These are phyloP conservation scores for Colletotrichum sp. DNA, from an alignment of 2,329 filamentous ascomycete genomes.

Conservation along the genomic window DNA sequence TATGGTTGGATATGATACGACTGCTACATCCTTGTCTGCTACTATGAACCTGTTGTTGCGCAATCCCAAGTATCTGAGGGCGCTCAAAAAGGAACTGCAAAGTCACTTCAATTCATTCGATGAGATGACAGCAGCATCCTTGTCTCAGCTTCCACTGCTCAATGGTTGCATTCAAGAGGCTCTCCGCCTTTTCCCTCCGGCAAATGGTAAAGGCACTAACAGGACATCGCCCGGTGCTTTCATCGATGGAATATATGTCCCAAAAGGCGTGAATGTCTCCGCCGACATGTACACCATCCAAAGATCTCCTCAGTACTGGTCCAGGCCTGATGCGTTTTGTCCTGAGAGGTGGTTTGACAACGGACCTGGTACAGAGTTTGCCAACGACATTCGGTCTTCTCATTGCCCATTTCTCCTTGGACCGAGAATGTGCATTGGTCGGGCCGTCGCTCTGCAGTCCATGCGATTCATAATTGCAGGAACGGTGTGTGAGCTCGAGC, in stretches of 20 bases:
- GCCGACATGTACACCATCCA: slow-evolving; percentile 36
- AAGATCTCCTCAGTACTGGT: slow-evolving; percentile 34
- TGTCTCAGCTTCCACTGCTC: slow-evolving; percentile 33
- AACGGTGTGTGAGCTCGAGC: neutral
- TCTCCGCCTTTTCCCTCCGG: slow-evolving; percentile 43
- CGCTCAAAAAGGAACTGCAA: slow-evolving; percentile 43
- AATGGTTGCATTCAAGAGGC: slow-evolving; percentile 45
- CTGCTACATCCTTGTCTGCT: slow-evolving; percentile 15
- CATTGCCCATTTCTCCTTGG: slow-evolving; percentile 34
- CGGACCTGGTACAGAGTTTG: slow-evolving; percentile 12
- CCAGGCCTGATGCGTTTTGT: slow-evolving; percentile 34
- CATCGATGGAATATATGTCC: slow-evolving; percentile 34
- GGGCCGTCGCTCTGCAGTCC: slow-evolving; percentile 3
- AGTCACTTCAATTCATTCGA: slow-evolving; percentile 26
- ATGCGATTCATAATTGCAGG: neutral
- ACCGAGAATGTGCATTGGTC: slow-evolving; percentile 35
- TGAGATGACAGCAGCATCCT: slow-evolving; percentile 26
- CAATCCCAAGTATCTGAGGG: slow-evolving; percentile 19
- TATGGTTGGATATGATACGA: slow-evolving; percentile 28
- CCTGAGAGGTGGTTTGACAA: slow-evolving; percentile 36
- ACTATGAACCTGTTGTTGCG: slow-evolving; percentile 13
- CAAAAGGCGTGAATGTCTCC: slow-evolving; percentile 43
- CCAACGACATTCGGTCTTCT: slow-evolving; percentile 24
- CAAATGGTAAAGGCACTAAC: slow-evolving; percentile 7
- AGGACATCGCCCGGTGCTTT: slow-evolving; percentile 16